Evolutionary conservation across 2,329 filamentous ascomycete species (phyloP), one percentile per base, ranked within the genome.

Genomic region (Hirsutella minnesotensis): DNA sequence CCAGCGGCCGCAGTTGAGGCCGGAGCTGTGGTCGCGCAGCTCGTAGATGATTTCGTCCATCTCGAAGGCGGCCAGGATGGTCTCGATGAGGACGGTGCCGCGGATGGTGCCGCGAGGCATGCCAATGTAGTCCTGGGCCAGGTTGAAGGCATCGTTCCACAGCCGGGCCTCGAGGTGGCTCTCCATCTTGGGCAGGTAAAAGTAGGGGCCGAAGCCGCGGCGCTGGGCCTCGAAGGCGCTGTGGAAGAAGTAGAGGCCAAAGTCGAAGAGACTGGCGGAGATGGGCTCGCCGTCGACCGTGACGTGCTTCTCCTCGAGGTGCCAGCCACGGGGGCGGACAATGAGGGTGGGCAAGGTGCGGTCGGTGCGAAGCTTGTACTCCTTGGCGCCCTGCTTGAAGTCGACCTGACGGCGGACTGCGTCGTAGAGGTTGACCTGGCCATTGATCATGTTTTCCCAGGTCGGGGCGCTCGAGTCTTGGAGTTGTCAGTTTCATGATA

Each of bases 31-130:
- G 61, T 96, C 90, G 47, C 92, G 84, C 53, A 98, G 82, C 72
- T 96, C 92, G 66, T 95, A 98, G 68, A 98, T 96, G 67, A 98
- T 96, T 79, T 98, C 92, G 57, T 98, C 92, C 92, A 98, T 98
- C 75, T 98, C 92, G 58, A 98, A 98, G 15, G 90, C 92, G 35
- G 92, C 92, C 36, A 90, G 77, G 63, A 98, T 96, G 44, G 92
- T 96, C 77, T 98, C 92, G 58, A 98, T 96, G 55, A 98, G 72
- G 33, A 96, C 90, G 3, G 92, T 98, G 48, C 78, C 92, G 54
- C 92, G 84, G 66, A 96, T 94, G 43, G 88, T 96, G 43, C 92
- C 92, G 46, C 92, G 79, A 43, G 77, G 77, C 69, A 98, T 83
- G 53, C 86, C 85, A 59, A 95, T 79, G 68, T 84, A 88, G 69